Base-by-base conservation (phyloP, 352 stramenopile genomes). In the Pythium phragmiticola region DNA sequence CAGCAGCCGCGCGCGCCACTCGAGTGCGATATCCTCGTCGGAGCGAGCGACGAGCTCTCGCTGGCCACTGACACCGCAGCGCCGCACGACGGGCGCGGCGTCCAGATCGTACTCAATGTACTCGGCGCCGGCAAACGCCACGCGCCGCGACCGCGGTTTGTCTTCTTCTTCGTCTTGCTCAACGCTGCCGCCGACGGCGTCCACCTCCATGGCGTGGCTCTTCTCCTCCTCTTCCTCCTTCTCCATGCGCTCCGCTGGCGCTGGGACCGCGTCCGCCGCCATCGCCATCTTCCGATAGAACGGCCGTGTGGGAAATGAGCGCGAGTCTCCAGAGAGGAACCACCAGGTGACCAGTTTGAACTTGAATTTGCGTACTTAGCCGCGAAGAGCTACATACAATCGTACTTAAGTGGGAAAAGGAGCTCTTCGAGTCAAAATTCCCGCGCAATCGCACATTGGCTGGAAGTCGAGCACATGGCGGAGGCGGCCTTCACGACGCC, bases 41-140 rank as follows among this genome's bases (percentile, higher is more conserved):
- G 49, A 51, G 19, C 48, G 46, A 28, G 7, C 19, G 2, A 26
- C 17, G 12, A 13, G 7, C 14, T 26, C 28, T 21, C 28, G 36
- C 28, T 19, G 33, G 9, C 61, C 60, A 14, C 46, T 43, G 17
- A 62, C 55, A 12, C 74, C 76, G 26, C 65, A 66, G 42, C 69
- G 61, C 3, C 66, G 74, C 56, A 88, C 78, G 2, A 87, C 82
- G 11, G 71, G 63, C 26, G 82, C 65, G 13, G 69, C 57, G 7
- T 76, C 60, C 0, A 80, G 72, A 45, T 89, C 73, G 66, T 75
- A 89, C 63, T 85, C 78, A 56, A 91, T 85, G 66, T 78, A 80
- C 33, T 79, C 66, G 19, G 80, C 70, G 48, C 82, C 82, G 1
- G 46, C 51, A 68, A 91, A 91, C 57, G 23, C 47, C 70, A 88